Conservation (phyloP, 495 filamentous ascomycete genomes). For the Penicillium ochrochloron region DNA sequence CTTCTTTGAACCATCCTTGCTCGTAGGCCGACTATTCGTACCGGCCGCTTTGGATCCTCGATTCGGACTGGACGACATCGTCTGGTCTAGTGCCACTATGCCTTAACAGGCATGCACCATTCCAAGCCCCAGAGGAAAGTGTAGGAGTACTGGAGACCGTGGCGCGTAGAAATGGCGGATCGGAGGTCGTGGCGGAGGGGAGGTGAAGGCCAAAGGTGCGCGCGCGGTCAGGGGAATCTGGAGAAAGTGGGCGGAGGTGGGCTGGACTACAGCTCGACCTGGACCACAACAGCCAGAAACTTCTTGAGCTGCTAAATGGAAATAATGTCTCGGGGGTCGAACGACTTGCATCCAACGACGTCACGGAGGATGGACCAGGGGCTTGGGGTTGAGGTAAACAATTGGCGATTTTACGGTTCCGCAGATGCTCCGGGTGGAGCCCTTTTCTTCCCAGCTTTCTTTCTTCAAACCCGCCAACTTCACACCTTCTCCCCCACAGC, state of each 20-base stretch:
- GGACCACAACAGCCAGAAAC: slow-evolving; percentile 5
- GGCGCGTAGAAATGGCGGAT: slow-evolving; percentile 20
- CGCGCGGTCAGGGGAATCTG: slow-evolving; percentile 33
- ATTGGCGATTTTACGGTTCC: slow-evolving; percentile 38
- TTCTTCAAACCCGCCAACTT: slow-evolving; percentile 17
- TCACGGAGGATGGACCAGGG: slow-evolving; percentile 23
- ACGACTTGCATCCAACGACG: slow-evolving; percentile 23
- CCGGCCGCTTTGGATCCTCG: slow-evolving; percentile 40
- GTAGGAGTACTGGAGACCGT: background rate
- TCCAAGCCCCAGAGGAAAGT: slow-evolving; percentile 24
- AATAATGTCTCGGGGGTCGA: background rate
- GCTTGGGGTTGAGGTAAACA: slow-evolving; percentile 34
- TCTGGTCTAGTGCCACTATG: slow-evolving; percentile 47
- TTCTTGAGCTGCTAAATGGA: background rate
- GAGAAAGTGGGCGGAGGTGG: slow-evolving; percentile 19
- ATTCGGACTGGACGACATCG: slow-evolving; percentile 49
- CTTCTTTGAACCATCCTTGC: slow-evolving; percentile 76
- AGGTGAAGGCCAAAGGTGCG: slow-evolving; percentile 18
- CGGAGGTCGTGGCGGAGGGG: slow-evolving; percentile 15
- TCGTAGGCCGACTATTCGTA: slow-evolving; percentile 58
- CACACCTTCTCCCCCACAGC: slow-evolving; percentile 10
- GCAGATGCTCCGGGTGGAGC: slow-evolving; percentile 33
- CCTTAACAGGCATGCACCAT: slow-evolving; percentile 44
- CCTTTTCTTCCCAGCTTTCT: slow-evolving; percentile 26
- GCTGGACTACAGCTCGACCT: background rate